These are phyloP conservation scores for Penicillium sp. DNA, from an alignment of 2,329 filamentous ascomycete species.

Conservation along the genomic window DNA sequence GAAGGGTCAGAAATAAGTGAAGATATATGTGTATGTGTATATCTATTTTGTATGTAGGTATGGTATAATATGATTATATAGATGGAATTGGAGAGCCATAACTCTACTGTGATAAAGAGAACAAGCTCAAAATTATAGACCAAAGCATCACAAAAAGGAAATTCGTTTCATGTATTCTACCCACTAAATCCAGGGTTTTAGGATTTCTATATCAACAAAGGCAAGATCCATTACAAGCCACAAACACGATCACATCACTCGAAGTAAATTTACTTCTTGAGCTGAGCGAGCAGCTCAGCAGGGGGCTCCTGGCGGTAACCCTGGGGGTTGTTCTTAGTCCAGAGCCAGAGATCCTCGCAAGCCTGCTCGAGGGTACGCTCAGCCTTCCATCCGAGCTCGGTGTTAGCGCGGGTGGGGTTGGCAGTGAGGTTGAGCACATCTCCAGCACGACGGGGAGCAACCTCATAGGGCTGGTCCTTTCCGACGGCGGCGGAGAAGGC, in stretches of 20 bases:
- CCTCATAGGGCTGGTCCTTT: constrained; percentile 79
- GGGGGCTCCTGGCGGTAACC: constrained; percentile 94
- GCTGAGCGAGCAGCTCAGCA: constrained; percentile 66
- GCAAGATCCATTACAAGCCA: constrained; percentile 1
- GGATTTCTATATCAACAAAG: constrained; percentile 18
- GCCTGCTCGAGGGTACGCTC: constrained; percentile 87
- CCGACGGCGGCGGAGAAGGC: constrained; percentile 88
- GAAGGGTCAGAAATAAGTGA: constrained; percentile 29
- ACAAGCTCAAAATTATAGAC: constrained; percentile 1
- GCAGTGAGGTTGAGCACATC: constrained; percentile 95
- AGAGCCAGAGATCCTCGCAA: constrained; percentile 91
- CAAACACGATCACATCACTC: background rate
- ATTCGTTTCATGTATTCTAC: constrained; percentile 38
- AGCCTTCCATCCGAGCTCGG: constrained; percentile 89
- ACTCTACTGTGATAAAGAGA: background rate
- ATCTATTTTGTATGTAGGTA: background rate
- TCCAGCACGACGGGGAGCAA: constrained; percentile 75
- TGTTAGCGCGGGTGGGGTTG: constrained; percentile 81
- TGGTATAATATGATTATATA: constrained; percentile 5
- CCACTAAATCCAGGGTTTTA: constrained; percentile 5
- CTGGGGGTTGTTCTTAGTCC: constrained; percentile 95
- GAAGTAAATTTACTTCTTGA: constrained; percentile 36
- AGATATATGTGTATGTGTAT: background rate
- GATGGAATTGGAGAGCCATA: background rate
- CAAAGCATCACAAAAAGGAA: constrained; percentile 28